Conservation (phyloP, 2,329 filamentous ascomycete genomes). For the Epichloe gansuensis region DNA sequence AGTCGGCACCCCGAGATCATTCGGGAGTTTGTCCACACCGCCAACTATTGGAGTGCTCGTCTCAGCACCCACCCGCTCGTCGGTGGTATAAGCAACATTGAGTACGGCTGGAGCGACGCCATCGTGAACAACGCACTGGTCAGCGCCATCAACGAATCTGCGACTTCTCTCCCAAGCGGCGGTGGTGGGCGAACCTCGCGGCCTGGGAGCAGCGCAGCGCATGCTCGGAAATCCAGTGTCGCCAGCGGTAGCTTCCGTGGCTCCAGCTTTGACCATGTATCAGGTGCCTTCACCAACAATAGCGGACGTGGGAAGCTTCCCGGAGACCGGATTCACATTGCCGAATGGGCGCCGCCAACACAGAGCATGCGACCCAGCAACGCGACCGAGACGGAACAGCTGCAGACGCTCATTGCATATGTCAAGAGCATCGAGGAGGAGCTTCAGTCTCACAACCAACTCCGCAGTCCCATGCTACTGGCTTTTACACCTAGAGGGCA, state of each 20-base stretch:
- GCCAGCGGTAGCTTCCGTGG: conserved; percentile 41
- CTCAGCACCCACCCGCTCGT: conserved; percentile 87
- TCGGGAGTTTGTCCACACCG: conserved; percentile 84
- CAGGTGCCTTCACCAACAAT: conserved; percentile 39
- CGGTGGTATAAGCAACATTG: conserved; percentile 90
- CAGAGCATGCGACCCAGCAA: conserved; percentile 83
- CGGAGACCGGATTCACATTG: conserved; percentile 72
- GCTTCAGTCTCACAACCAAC: conserved; percentile 73
- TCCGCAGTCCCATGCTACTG: conserved; percentile 75
- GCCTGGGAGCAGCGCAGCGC: conserved; percentile 38
- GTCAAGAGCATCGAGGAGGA: conserved; percentile 80
- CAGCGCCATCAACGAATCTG: conserved; percentile 37
- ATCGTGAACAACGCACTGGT: conserved; percentile 56
- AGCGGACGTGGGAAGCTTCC: conserved; percentile 51
- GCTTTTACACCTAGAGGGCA: conserved; percentile 77
- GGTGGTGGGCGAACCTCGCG: conserved; percentile 28
- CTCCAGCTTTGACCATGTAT: conserved; percentile 49
- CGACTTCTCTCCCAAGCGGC: conserved; percentile 17
- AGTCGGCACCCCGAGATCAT: conserved; percentile 89
- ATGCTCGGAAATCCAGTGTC: conserved; percentile 30
- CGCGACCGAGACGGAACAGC: conserved; percentile 68
- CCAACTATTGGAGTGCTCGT: conserved; percentile 95
- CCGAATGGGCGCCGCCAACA: conserved; percentile 79
- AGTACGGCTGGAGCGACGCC: conserved; percentile 89
- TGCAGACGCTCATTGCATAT: conserved; percentile 62